Evolutionary conservation across 2,329 filamentous ascomycete species (phyloP).

Genomic region (Hypocrella siamensis): DNA sequence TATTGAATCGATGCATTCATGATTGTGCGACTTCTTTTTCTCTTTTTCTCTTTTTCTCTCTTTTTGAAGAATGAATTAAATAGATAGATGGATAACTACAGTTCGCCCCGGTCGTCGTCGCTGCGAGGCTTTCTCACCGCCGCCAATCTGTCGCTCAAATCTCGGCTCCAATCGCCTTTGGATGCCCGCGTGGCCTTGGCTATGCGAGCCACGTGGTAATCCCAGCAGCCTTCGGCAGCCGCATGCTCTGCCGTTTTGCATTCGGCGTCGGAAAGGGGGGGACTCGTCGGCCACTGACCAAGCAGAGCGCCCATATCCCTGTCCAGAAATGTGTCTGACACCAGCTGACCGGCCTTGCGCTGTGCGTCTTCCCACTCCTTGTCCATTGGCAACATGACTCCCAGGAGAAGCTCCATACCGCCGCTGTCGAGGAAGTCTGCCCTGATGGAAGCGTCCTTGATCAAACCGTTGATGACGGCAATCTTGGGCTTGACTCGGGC

Average conservation of each 20-base stretch:
- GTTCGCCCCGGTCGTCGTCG: conserved; percentile 12
- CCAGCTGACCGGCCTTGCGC: conserved; percentile 39
- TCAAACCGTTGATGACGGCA: conserved; percentile 36
- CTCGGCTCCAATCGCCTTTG: conserved; percentile 28
- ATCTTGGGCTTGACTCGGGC: conserved; percentile 24
- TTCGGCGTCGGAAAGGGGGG: conserved; percentile 16
- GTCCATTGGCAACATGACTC: conserved; percentile 31
- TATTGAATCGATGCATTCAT: no score
- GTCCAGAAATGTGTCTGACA: conserved; percentile 53
- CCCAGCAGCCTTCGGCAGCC: conserved; percentile 40
- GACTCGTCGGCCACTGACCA: conserved; percentile 36
- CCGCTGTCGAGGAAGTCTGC: conserved; percentile 35
- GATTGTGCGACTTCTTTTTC: no score
- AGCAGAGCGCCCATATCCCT: conserved; percentile 42
- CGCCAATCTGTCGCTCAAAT: conserved; percentile 20
- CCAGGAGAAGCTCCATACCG: conserved; percentile 39
- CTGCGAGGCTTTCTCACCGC: conserved; percentile 9
- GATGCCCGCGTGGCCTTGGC: conserved; percentile 19
- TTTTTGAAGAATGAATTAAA: background rate
- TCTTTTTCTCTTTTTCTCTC: background rate
- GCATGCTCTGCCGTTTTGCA: conserved; percentile 17
- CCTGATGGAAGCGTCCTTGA: conserved; percentile 37
- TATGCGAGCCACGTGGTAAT: conserved; percentile 31
- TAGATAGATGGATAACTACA: conserved; percentile 12
- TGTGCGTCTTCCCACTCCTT: conserved; percentile 33